Percentiles rank a stretch among this genome's conserved stretches.
These are phyloP conservation scores for Austroboletus novae-zelandiae DNA, from an alignment of 1,284 basidiomycete genomes.

Conservation along the genomic window DNA sequence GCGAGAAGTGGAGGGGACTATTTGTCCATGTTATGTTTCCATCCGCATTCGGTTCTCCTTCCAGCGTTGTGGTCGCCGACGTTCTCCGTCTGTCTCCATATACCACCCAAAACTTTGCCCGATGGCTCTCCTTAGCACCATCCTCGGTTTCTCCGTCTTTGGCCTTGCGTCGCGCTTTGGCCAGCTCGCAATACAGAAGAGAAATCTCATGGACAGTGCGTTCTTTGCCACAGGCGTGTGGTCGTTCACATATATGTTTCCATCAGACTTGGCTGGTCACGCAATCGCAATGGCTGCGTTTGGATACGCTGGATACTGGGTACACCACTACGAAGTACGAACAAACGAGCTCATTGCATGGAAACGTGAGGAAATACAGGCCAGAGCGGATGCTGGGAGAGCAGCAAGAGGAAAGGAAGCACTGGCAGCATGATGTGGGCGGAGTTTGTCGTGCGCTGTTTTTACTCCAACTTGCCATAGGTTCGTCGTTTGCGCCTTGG, in stretches of 20 bases:
- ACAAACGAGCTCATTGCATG: constrained; percentile 56
- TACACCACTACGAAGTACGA: constrained; percentile 60
- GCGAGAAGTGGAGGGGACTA: constrained; percentile 9
- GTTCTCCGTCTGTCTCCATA: constrained; percentile 6
- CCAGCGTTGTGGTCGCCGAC: constrained; percentile 9
- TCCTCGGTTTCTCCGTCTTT: constrained; percentile 77
- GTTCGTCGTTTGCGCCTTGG: constrained; percentile 19
- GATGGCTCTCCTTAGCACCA: constrained; percentile 72
- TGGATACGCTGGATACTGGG: constrained; percentile 68
- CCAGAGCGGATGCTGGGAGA: constrained; percentile 30
- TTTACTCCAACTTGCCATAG: constrained; percentile 5
- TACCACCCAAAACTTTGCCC: constrained; percentile 1
- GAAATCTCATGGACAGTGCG: constrained; percentile 67
- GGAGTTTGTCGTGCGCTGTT: neutral
- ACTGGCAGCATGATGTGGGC: neutral
- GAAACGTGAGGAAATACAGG: constrained; percentile 57
- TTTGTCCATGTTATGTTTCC: constrained; percentile 24
- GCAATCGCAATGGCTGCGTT: constrained; percentile 63
- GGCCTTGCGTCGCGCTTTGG: constrained; percentile 77
- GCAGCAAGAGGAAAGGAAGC: constrained; percentile 18
- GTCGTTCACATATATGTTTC: neutral
- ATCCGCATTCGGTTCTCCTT: constrained; percentile 12
- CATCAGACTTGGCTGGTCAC: constrained; percentile 62
- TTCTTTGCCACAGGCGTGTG: constrained; percentile 15
- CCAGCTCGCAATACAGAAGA: constrained; percentile 77